Base-by-base conservation (phyloP, 306 rosid species). In the Malus domestica region DNA sequence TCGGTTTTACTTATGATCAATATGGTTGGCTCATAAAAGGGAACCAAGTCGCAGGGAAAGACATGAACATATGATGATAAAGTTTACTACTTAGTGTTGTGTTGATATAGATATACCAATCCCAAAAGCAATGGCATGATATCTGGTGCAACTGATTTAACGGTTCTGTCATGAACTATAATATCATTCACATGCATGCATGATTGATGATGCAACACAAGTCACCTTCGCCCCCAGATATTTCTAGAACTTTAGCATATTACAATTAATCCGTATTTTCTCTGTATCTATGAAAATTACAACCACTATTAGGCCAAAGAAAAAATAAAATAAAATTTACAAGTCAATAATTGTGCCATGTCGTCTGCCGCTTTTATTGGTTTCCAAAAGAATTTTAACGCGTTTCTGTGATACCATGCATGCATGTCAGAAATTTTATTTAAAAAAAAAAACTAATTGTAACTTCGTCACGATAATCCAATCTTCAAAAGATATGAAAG, bases 361-460 rank as follows among this genome's bases (percentile, higher is more conserved):
- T 84, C 83, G 38, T 63, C 74, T 79, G 91, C 91, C 91, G 86
- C 76, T 73, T 85, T 80, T 58, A 25, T 55, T 84, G 90, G 83
- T 79, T 78, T 76, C 66, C n/a, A 44, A 19, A 6, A 2, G 46
- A 44, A 51, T 38, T 61, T 30, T 74, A 57, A 74, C 19, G 38
- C 8, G 42, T 45, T 25, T n/a, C 0, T 46, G 27, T 45, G 75
- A 57, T 33, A 45, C 61, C 71, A 61, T 35, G 40, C 8, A 35
- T 35, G 40, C 8, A 35, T 35, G 8, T 35, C 40, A 35, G 8
- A 35, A 35, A 35, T 35, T 35, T 6, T 35, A 0, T 6, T 6
- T 0, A 6, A 35, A 35, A 35, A 35, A 6, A 0, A 35, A 6
- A 0, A 0, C 0, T 35, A 35, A 0, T 35, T 35, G 8, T 35